Conservation (phyloP, 805 yeast genomes). For the Candida incommunis region DNA sequence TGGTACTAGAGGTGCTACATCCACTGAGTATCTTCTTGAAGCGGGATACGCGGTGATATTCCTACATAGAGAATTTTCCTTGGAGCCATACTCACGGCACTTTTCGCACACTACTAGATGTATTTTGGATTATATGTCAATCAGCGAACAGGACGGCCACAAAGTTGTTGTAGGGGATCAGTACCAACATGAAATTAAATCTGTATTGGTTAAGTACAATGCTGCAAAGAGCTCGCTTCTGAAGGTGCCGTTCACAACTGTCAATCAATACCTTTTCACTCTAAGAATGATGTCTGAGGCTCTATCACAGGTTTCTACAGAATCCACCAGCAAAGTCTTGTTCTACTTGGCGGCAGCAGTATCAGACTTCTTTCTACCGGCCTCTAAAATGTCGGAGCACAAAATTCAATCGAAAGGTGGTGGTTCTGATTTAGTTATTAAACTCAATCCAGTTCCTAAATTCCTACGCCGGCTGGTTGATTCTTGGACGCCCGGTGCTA, state of each 20-base stretch:
- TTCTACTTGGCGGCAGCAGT: constrained; percentile 96
- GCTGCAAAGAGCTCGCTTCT: constrained; percentile 41
- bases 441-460: constrained; percentile 92
- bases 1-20: constrained; percentile 94
- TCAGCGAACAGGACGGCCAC: constrained; percentile 31
- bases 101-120: constrained; percentile 70
- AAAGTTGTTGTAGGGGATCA: constrained; percentile 46
- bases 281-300: constrained; percentile 50
- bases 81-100: constrained; percentile 85
- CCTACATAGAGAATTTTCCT: constrained; percentile 80
- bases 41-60: constrained; percentile 86
- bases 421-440: constrained; percentile 65
- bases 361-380: constrained; percentile 88
- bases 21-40: constrained; percentile 82
- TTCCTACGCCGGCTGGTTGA: constrained; percentile 78
- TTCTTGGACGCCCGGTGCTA: constrained; percentile 88
- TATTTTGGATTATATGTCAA: constrained; percentile 69
- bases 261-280: constrained; percentile 84
- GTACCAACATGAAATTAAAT: constrained; percentile 46
- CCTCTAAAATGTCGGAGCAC: constrained; percentile 76
- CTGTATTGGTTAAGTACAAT: constrained; percentile 37
- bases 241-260: constrained; percentile 82
- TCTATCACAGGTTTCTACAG: constrained; percentile 32
- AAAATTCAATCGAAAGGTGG: constrained; percentile 73
- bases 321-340: constrained; percentile 35